phyloP scores from a whole-genome alignment of 495 filamentous ascomycete species.

The Trichoderma orchidacearum region DNA sequence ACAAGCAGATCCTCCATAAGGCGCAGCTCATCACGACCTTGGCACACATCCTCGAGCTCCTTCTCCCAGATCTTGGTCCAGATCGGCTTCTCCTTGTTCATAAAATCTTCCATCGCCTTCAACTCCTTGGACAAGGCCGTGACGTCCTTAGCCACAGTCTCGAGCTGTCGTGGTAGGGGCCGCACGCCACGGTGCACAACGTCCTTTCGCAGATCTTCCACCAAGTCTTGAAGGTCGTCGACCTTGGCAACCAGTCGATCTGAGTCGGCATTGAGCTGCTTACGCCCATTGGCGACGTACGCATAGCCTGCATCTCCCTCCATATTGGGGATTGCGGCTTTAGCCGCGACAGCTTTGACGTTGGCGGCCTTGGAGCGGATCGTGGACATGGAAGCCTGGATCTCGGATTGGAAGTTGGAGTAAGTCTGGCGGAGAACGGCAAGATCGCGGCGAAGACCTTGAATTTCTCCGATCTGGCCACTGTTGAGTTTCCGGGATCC shows the following conservation, averaged over 20 bases:
- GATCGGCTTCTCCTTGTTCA: conserved; percentile 80
- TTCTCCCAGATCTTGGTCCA: conserved; percentile 99
- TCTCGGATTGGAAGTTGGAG: conserved; percentile 74
- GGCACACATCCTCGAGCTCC: conserved; percentile 85
- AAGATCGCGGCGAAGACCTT: conserved; percentile 75
- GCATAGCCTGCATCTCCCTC: conserved; percentile 61
- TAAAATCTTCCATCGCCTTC: conserved; percentile 88
- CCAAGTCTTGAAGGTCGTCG: conserved; percentile 88
- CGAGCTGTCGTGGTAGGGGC: conserved; percentile 81
- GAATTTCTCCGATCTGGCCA: conserved; percentile 57
- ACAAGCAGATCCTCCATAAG: conserved; percentile 88
- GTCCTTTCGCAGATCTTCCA: conserved; percentile 95
- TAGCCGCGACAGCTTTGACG: conserved; percentile 63
- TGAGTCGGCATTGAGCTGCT: conserved; percentile 66
- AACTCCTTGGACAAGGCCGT: conserved; percentile 68
- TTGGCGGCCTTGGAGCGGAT: conserved; percentile 66
- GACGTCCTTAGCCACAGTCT: conserved; percentile 77
- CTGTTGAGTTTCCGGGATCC: conserved; percentile 19
- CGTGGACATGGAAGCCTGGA: conserved; percentile 72
- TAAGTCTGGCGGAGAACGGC: conserved; percentile 90
- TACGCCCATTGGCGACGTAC: conserved; percentile 78
- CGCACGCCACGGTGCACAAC: conserved; percentile 88
- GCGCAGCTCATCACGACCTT: conserved; percentile 83
- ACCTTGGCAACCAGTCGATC: conserved; percentile 81
- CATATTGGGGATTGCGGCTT: conserved; percentile 46